Evolutionary conservation across 352 stramenopile genomes (phyloP).

Genomic region (Phytophthora multivora): DNA sequence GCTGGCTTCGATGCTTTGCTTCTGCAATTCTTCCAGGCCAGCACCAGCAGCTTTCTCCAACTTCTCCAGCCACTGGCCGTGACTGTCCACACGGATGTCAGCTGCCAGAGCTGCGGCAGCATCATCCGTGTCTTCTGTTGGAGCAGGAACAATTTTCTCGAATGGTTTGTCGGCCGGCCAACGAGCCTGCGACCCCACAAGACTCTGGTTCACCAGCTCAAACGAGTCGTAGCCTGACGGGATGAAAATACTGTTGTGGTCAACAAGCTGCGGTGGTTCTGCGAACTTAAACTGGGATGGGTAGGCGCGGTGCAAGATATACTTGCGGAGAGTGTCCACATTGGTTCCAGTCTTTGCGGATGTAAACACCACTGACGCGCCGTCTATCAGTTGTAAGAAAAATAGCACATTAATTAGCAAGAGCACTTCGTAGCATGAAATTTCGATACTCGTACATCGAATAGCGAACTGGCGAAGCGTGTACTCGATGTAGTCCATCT

Average conservation of each 20-base stretch:
- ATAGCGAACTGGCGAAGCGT: conserved; percentile 80
- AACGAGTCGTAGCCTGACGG: conserved; percentile 83
- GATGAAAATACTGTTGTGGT: conserved; percentile 73
- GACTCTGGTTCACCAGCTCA: conserved; percentile 72
- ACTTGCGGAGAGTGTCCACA: conserved; percentile 72
- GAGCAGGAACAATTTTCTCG: conserved; percentile 77
- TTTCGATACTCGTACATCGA: conserved; percentile 50
- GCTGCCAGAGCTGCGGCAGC: conserved; percentile 30
- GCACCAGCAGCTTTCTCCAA: conserved; percentile 80
- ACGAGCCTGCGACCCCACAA: conserved; percentile 74
- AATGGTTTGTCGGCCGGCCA: conserved; percentile 82
- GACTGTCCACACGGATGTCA: conserved; percentile 68
- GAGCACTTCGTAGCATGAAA: not conserved
- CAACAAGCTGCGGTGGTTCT: conserved; percentile 71
- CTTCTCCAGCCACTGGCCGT: conserved; percentile 84
- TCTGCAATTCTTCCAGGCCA: conserved; percentile 80
- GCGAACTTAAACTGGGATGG: conserved; percentile 76
- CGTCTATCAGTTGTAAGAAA: conserved; percentile 43
- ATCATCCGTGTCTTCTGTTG: conserved; percentile 46
- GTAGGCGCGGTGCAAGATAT: conserved; percentile 75
- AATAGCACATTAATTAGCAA: conserved; percentile 24
- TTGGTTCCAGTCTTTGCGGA: conserved; percentile 81
- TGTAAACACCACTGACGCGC: conserved; percentile 79
- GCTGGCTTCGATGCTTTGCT: conserved; percentile 85
- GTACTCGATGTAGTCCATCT: conserved; percentile 89